A percentile compares a stretch with the other conserved stretches of the same genome.
Conservation (phyloP, 768 basidiomycete genomes). For the Cystobasidiopsis lactophilus region DNA sequence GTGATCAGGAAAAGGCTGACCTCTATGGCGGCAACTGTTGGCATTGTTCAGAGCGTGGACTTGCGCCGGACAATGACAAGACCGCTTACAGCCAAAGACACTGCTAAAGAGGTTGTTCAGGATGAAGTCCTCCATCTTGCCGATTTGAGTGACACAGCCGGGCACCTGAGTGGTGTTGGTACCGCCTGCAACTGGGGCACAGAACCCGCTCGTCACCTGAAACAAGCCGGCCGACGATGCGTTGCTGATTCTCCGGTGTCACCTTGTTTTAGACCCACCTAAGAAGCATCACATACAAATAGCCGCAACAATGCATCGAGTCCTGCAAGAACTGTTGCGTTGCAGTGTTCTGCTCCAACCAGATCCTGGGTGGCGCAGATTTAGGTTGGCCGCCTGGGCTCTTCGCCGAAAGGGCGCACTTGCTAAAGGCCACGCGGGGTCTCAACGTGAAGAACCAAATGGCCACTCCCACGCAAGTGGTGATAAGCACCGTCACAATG, state of each 20-base stretch:
- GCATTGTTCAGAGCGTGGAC: slow-evolving; percentile 12
- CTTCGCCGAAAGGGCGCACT: too few species aligned
- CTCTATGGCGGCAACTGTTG: slow-evolving; percentile 11
- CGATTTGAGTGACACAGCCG: neutral
- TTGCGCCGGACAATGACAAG: neutral
- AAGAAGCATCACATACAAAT: neutral
- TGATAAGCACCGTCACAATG: slow-evolving; percentile 2
- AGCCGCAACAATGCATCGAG: slow-evolving; percentile 8
- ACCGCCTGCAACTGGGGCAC: neutral
- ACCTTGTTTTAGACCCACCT: too few species aligned
- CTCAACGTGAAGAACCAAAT: slow-evolving; percentile 15
- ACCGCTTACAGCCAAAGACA: neutral
- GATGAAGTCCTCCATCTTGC: neutral
- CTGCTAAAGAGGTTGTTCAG: too few species aligned
- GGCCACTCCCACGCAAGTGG: neutral
- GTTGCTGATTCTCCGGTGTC: neutral
- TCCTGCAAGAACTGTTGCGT: slow-evolving; percentile 11
- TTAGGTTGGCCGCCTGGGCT: neutral
- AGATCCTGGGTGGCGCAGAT: neutral
- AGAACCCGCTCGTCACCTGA: slow-evolving; percentile 5
- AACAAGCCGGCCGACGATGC: neutral
- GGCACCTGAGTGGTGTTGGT: neutral
- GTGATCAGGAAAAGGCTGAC: slow-evolving; percentile 10
- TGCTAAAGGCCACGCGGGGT: neutral
- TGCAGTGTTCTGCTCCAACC: neutral